These are phyloP conservation scores for Emergomyces orientalis DNA, from an alignment of 2,329 filamentous ascomycete genomes.

Conservation along the genomic window DNA sequence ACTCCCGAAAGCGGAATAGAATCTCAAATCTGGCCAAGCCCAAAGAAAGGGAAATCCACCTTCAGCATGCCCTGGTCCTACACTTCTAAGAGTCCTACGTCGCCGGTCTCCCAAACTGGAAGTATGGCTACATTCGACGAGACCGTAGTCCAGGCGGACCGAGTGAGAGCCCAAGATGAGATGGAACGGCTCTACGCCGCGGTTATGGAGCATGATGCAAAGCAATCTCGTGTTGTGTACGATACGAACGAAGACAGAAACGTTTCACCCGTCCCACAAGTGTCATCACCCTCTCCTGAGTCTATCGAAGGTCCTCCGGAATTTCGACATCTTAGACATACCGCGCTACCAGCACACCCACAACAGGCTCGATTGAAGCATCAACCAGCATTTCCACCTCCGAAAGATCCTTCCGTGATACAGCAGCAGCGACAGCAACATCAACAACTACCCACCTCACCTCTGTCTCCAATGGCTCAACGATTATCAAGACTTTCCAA, in stretches of 20 bases:
- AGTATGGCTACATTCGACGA: constrained; percentile 67
- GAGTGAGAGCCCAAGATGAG: constrained; percentile 65
- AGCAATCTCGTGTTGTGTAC: constrained; percentile 29
- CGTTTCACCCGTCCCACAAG: constrained; percentile 20
- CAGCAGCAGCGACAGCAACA: constrained; percentile 9
- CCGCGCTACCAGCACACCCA: constrained; percentile 9
- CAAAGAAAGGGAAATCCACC: constrained; percentile 26
- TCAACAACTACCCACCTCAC: constrained; percentile 24
- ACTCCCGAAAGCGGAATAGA: constrained; percentile 15
- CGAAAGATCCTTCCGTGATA: constrained; percentile 10
- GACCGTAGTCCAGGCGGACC: constrained; percentile 63
- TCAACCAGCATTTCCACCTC: constrained; percentile 12
- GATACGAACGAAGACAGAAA: constrained; percentile 13
- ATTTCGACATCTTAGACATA: constrained; percentile 22
- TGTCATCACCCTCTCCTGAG: constrained; percentile 24
- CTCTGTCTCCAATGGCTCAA: constrained; percentile 26
- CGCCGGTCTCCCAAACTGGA: constrained; percentile 43
- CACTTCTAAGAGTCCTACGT: constrained; percentile 24
- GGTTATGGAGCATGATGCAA: constrained; percentile 76
- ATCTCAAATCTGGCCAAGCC: constrained; percentile 25
- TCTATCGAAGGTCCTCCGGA: constrained; percentile 25
- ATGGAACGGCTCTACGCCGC: constrained; percentile 86
- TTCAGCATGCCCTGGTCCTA: constrained; percentile 33
- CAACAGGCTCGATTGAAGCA: constrained; percentile 11
- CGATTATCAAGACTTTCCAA: constrained; percentile 33